A percentile compares a stretch with the other conserved stretches of the same genome.
These are phyloP conservation scores for Syzygium aqueum DNA, from an alignment of 345 rosid species.

Conservation along the genomic window DNA sequence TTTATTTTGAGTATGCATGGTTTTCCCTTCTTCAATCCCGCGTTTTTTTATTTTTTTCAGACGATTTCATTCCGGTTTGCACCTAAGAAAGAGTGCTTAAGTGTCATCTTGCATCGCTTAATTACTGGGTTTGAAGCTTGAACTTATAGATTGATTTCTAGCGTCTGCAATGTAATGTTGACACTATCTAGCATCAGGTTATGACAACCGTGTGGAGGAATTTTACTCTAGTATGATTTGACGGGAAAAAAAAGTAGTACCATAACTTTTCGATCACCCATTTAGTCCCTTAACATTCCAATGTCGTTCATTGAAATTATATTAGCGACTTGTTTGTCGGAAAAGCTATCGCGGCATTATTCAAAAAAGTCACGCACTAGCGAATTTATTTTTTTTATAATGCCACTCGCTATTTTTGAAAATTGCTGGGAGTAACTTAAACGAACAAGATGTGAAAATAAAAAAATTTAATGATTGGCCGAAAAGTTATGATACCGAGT, in stretches of 20 bases:
- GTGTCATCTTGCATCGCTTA: not conserved
- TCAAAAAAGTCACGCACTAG: not conserved
- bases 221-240: not conserved
- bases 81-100: not conserved
- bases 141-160: not conserved
- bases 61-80: not conserved
- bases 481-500: accelerated
- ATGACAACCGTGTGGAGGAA: not conserved
- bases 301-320: not conserved
- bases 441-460: not conserved
- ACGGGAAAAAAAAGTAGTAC: not conserved
- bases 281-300: not conserved
- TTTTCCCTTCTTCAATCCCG: not conserved
- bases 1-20: not conserved
- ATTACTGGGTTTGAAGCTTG: not conserved
- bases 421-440: accelerated
- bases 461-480: accelerated
- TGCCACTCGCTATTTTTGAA: accelerated
- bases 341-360: accelerated
- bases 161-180: not conserved
- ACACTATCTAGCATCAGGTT: not conserved
- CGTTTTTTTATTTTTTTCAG: not conserved
- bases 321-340: accelerated
- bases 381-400: not conserved
- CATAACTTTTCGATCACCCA: not conserved